These are phyloP conservation scores for Colletotrichum sp. DNA, from an alignment of 2,329 filamentous ascomycete species.

Conservation along the genomic window DNA sequence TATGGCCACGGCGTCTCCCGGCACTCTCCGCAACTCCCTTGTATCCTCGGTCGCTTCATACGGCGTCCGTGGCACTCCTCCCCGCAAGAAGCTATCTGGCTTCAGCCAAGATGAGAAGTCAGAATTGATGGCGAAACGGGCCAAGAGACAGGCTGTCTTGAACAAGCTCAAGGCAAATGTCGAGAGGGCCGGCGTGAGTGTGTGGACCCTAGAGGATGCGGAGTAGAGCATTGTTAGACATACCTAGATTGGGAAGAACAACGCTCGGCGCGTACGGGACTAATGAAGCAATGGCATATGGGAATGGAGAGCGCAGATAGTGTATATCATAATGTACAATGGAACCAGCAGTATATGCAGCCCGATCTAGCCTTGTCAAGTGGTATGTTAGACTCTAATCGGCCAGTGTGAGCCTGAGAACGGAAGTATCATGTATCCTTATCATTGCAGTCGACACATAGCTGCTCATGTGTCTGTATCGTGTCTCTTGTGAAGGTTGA, in stretches of 20 bases:
- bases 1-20: constrained; percentile 40
- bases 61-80: constrained; percentile 46
- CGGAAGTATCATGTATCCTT: not conserved
- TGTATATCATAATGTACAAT: constrained; percentile 21
- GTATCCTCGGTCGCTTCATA: constrained; percentile 46
- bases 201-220: constrained; percentile 55
- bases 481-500: not conserved
- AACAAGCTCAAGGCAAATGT: constrained; percentile 55
- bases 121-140: constrained; percentile 57
- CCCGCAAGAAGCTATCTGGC: constrained; percentile 66
- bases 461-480: not conserved
- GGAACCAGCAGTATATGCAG: not conserved
- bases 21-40: constrained; percentile 45
- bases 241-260: not conserved
- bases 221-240: constrained; percentile 34
- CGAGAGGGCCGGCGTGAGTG: constrained; percentile 53
- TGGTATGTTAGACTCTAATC: not conserved
- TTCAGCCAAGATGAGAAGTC: constrained; percentile 65
- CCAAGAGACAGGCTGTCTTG: constrained; percentile 58
- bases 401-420: not conserved
- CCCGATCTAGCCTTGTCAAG: not conserved
- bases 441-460: not conserved
- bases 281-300: constrained; percentile 5
- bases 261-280: not conserved
- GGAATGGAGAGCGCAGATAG: constrained; percentile 12